These are phyloP conservation scores for Vaucheria bursata DNA, from an alignment of 352 stramenopile species.

Conservation along the genomic window DNA sequence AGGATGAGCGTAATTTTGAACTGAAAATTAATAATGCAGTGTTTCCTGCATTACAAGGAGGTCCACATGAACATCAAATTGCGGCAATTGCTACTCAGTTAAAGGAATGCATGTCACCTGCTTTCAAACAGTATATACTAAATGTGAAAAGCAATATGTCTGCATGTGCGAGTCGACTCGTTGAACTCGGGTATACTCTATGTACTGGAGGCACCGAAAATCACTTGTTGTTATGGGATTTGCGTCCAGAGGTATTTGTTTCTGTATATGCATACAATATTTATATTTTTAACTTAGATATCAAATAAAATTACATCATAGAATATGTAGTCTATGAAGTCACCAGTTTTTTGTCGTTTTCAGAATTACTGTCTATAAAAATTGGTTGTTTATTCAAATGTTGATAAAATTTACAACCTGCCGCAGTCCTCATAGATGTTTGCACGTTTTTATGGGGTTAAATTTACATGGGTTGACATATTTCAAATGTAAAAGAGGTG, in stretches of 20 bases:
- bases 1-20: conserved; percentile 78
- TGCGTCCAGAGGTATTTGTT: conserved; percentile 9
- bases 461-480: too few relatives aligned
- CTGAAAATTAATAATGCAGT: conserved; percentile 94
- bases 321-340: too few relatives aligned
- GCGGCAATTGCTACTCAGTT: conserved; percentile 94
- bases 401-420: too few relatives aligned
- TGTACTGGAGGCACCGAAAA: conserved; percentile 97
- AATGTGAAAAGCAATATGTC: conserved; percentile 89
- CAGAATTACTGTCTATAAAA: too few relatives aligned
- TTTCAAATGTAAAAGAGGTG: too few relatives aligned
- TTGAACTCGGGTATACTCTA: conserved; percentile 81
- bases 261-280: too few relatives aligned
- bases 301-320: too few relatives aligned
- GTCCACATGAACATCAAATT: conserved; percentile 95
- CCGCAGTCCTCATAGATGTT: too few relatives aligned
- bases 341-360: too few relatives aligned
- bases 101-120: conserved; percentile 87
- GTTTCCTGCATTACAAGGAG: conserved; percentile 94
- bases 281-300: too few relatives aligned
- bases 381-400: too few relatives aligned
- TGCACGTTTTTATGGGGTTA: too few relatives aligned
- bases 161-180: conserved; percentile 77
- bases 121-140: conserved; percentile 72
- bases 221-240: conserved; percentile 90